Evolutionary conservation across 192 early-diverging fungal species (phyloP).

Genomic region (Gigaspora rosea): DNA sequence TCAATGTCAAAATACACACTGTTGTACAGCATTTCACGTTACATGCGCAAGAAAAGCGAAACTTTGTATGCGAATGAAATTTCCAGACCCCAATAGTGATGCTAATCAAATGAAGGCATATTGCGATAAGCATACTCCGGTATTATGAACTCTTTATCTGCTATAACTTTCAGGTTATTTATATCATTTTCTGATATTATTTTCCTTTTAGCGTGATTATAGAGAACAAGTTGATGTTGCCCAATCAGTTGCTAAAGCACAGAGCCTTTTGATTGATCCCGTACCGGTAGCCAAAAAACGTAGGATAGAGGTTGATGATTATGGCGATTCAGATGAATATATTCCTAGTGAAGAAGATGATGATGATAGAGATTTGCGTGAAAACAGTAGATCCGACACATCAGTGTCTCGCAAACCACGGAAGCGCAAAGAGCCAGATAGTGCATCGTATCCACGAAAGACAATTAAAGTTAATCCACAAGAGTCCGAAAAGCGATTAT

Average conservation of each 20-base stretch:
- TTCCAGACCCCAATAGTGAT: conserved; percentile 60
- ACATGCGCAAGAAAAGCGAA: conserved; percentile 89
- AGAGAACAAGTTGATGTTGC: conserved; percentile 51
- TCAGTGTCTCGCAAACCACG: background rate
- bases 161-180: background rate
- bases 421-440: background rate
- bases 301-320: conserved; percentile 32
- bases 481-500: background rate
- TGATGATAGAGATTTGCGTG: background rate
- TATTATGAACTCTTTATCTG: conserved; percentile 28
- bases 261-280: conserved; percentile 33
- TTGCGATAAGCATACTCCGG: conserved; percentile 92
- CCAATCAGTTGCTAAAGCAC: conserved; percentile 35
- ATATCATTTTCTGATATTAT: background rate
- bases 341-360: conserved; percentile 39
- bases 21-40: conserved; percentile 90
- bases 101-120: conserved; percentile 62
- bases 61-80: conserved; percentile 83
- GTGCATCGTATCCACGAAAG: background rate
- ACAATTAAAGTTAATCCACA: background rate
- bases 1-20: conserved; percentile 90
- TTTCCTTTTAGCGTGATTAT: conserved; percentile 47
- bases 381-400: background rate
- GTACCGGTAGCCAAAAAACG: conserved; percentile 38
- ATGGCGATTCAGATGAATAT: conserved; percentile 46